Evolutionary conservation across 1,139 yeast species (phyloP).

Genomic region (Fermentozyma sake): DNA sequence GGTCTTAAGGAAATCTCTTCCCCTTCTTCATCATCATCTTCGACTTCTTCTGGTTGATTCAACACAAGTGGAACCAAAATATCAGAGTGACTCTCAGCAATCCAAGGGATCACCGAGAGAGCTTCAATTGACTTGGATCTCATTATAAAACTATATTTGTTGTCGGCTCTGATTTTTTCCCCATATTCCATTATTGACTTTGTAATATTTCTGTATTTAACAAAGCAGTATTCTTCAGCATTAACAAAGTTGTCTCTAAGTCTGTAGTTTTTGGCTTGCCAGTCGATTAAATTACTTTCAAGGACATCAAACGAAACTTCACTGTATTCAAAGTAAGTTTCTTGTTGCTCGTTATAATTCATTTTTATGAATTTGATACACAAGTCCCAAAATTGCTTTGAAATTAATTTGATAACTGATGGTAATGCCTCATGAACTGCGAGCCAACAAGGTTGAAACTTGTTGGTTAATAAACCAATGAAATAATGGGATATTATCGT

Average conservation of each 20-base stretch:
- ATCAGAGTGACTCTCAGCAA: constrained; percentile 62
- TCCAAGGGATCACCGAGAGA: constrained; percentile 49
- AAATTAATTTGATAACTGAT: constrained; percentile 38
- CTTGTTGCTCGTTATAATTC: constrained; percentile 21
- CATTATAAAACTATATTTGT: constrained; percentile 33
- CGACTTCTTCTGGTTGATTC: constrained; percentile 19
- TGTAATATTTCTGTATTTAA: constrained; percentile 17
- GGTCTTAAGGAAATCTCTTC: constrained; percentile 5
- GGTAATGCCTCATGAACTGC: constrained; percentile 64
- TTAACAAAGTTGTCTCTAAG: constrained; percentile 22
- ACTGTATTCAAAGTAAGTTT: constrained; percentile 10
- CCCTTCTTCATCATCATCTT: constrained; percentile 13
- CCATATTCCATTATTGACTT: constrained; percentile 33
- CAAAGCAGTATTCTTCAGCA: constrained; percentile 18
- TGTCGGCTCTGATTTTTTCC: constrained; percentile 28
- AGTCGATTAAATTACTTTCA: constrained; percentile 17
- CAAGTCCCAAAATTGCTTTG: constrained; percentile 54
- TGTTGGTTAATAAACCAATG: constrained; percentile 70
- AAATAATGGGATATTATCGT: constrained; percentile 50
- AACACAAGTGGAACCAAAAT: constrained; percentile 55
- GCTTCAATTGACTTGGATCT: constrained; percentile 48
- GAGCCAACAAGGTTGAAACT: constrained; percentile 84
- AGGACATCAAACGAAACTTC: constrained; percentile 13
- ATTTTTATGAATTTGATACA: constrained; percentile 36
- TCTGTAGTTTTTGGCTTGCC: constrained; percentile 30